These are phyloP conservation scores for Neofusicoccum cordaticola DNA, from an alignment of 2,329 filamentous ascomycete genomes.

Conservation along the genomic window DNA sequence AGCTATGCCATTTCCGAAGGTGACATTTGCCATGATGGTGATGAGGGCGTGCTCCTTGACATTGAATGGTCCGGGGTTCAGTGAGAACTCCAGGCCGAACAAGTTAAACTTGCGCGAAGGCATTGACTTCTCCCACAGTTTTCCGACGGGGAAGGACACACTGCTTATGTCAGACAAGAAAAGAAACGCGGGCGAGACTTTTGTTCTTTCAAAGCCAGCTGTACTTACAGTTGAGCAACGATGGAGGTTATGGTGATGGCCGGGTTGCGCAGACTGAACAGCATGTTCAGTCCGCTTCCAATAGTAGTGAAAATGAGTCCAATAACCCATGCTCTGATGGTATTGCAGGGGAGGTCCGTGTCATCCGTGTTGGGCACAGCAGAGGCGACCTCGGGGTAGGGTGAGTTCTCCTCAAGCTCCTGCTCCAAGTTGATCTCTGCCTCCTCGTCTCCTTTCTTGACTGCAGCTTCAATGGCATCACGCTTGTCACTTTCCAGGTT, in stretches of 20 bases:
- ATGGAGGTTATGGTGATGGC: conserved; percentile 24
- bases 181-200: too few relatives aligned
- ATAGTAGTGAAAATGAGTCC: conserved; percentile 28
- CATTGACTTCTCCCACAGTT: conserved; percentile 51
- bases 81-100: conserved; percentile 18
- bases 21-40: conserved; percentile 60
- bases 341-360: conserved; percentile 16
- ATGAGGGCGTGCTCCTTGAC: conserved; percentile 62
- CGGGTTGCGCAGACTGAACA: conserved; percentile 31
- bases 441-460: conserved; percentile 28
- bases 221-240: conserved; percentile 36
- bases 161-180: neutral
- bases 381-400: conserved; percentile 20
- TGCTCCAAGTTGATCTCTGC: conserved; percentile 21
- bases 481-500: conserved; percentile 18
- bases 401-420: conserved; percentile 21
- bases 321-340: conserved; percentile 26
- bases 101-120: conserved; percentile 37
- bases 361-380: conserved; percentile 18
- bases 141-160: conserved; percentile 23
- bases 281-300: conserved; percentile 26
- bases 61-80: conserved; percentile 59
- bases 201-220: too few relatives aligned
- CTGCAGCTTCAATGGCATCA: conserved; percentile 18
- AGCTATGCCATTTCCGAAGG: conserved; percentile 56